phyloP scores from a whole-genome alignment of 768 basidiomycete genomes.

The Lactifluus pinguis region DNA sequence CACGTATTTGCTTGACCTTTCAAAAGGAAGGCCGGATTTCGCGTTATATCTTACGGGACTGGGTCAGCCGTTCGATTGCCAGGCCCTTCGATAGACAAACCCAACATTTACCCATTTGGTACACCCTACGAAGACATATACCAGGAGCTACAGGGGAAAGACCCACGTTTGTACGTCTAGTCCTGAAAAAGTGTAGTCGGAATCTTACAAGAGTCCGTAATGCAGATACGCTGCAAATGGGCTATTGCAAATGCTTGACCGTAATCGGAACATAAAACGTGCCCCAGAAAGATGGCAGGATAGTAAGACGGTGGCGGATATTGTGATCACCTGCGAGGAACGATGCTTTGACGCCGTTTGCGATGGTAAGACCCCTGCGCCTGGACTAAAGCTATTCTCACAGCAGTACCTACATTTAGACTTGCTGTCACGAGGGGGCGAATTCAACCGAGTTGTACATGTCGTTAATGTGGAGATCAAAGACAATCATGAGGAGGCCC shows the following conservation, averaged over 20 bases:
- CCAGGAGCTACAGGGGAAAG: conserved; percentile 78
- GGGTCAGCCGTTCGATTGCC: conserved; percentile 96
- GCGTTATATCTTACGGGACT: conserved; percentile 90
- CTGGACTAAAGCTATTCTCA: conserved; percentile 12
- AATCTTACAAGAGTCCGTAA: neutral
- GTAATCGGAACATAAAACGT: conserved; percentile 82
- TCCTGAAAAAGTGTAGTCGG: neutral
- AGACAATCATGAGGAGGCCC: conserved; percentile 97
- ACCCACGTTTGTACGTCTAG: conserved; percentile 62
- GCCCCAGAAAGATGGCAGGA: conserved; percentile 99
- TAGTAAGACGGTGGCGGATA: conserved; percentile 76
- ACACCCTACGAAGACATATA: conserved; percentile 96
- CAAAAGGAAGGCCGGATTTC: conserved; percentile 79
- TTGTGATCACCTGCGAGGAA: conserved; percentile 98
- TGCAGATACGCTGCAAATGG: conserved; percentile 88
- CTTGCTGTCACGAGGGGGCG: conserved; percentile 77
- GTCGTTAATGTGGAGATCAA: conserved; percentile 97
- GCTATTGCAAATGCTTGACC: conserved; percentile 89
- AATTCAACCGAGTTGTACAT: conserved; percentile 90
- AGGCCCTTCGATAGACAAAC: conserved; percentile 93
- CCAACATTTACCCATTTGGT: conserved; percentile 94
- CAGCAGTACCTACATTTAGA: conserved; percentile 39
- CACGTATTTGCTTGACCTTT: neutral
- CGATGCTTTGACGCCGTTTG: conserved; percentile 98
- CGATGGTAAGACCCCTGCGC: conserved; percentile 57